Conservation (phyloP, 2,329 filamentous ascomycete genomes). For the Fusarium dlaminii region DNA sequence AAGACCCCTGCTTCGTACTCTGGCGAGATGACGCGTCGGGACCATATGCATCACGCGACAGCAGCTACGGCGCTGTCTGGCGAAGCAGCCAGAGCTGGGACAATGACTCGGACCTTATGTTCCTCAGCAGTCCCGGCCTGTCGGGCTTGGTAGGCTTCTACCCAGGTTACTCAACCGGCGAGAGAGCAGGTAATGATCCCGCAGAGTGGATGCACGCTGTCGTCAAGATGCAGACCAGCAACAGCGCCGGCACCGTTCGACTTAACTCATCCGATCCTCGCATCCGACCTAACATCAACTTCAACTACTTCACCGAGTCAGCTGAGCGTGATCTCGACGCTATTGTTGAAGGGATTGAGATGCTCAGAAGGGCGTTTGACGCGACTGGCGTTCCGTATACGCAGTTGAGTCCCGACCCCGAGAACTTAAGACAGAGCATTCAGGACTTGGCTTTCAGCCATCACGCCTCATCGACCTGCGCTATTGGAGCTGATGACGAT, state of each 20-base stretch:
- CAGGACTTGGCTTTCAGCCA: background rate
- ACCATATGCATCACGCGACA: background rate
- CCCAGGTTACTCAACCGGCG: background rate
- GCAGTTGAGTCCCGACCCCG: background rate
- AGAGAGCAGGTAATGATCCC: background rate
- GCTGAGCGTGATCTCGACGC: background rate
- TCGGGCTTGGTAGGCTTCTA: background rate
- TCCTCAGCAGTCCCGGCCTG: background rate
- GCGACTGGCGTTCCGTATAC: slow-evolving; percentile 2
- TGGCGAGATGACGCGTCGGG: background rate
- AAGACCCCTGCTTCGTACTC: background rate
- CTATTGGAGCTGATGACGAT: background rate
- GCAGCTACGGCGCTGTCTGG: background rate
- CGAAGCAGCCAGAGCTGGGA: slow-evolving; percentile 1
- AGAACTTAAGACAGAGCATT: background rate
- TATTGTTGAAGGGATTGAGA: background rate
- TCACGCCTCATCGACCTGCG: background rate
- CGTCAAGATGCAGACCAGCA: slow-evolving; percentile 4
- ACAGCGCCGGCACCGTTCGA: background rate
- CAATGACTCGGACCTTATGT: background rate
- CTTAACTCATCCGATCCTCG: background rate
- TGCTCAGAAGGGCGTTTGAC: background rate
- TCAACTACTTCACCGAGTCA: background rate
- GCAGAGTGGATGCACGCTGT: slow-evolving; percentile 1
- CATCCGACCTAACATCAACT: background rate